Percentiles rank a stretch among this genome's conserved stretches.
These are phyloP conservation scores for Hymenoscyphus salicellus DNA, from an alignment of 2,329 filamentous ascomycete species.

Conservation along the genomic window DNA sequence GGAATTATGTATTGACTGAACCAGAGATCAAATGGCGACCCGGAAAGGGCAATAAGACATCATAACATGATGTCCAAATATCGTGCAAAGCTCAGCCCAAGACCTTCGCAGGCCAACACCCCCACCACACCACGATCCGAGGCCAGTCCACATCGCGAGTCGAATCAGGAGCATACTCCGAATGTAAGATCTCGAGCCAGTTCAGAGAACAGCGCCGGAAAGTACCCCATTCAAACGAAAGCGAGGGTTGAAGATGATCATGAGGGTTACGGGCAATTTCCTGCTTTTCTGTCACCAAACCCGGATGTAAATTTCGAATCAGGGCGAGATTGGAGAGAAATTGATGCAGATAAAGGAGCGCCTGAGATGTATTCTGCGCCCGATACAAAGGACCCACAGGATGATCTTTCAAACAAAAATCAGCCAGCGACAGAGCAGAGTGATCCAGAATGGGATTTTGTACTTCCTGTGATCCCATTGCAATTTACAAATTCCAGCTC, in stretches of 20 bases:
- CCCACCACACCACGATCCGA: not conserved
- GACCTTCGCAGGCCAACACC: not conserved
- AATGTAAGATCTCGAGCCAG: not conserved
- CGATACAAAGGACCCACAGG: too few species aligned
- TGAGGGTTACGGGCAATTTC: too few species aligned
- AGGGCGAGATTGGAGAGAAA: too few species aligned
- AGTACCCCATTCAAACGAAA: not conserved
- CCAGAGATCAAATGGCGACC: not conserved
- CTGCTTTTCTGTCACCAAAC: too few species aligned
- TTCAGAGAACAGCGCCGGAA: not conserved
- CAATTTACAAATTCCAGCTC: too few species aligned
- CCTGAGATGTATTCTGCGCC: too few species aligned
- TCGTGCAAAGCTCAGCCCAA: not conserved
- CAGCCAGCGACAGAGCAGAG: not conserved
- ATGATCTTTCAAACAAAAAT: too few species aligned
- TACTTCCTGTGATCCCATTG: constrained; percentile 12
- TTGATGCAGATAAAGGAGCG: too few species aligned
- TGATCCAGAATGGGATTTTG: constrained; percentile 14
- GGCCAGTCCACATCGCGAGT: too few species aligned
- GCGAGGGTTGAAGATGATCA: too few species aligned
- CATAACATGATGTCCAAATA: not conserved
- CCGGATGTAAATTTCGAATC: too few species aligned
- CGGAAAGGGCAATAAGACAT: not conserved
- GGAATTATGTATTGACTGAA: not conserved
- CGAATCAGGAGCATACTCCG: not conserved